Evolutionary conservation across 1,284 basidiomycete genomes (phyloP).

Genomic region (Ceratobasidium sp.): DNA sequence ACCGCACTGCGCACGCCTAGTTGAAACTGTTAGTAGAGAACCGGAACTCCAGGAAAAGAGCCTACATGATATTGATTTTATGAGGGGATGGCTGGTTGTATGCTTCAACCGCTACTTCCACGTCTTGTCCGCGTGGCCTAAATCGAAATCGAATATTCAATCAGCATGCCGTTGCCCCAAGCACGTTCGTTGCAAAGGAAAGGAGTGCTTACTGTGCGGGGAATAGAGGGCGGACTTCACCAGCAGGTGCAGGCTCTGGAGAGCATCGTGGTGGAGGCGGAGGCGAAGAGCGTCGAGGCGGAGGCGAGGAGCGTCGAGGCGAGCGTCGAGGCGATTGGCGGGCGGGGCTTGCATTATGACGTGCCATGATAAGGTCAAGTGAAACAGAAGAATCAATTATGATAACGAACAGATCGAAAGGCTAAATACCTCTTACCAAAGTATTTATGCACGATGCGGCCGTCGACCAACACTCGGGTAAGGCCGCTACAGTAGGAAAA

Average conservation of each 20-base stretch:
- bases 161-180: neutral
- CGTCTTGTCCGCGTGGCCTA: constrained; percentile 1
- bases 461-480: too few species aligned
- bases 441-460: too few species aligned
- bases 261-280: neutral
- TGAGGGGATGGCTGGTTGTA: neutral
- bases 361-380: neutral
- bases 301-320: too few species aligned
- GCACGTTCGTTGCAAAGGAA: neutral
- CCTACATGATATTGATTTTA: constrained; percentile 6
- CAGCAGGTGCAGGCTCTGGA: neutral
- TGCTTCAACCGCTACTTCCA: neutral
- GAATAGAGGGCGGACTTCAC: constrained; percentile 1
- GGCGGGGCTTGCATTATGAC: neutral
- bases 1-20: constrained; percentile 5
- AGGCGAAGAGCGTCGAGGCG: too few species aligned
- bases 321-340: neutral
- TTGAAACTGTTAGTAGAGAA: neutral
- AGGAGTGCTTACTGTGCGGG: neutral
- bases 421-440: too few species aligned
- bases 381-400: too few species aligned
- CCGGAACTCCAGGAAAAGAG: neutral
- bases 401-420: too few species aligned
- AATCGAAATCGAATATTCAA: neutral
- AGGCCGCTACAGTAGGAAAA: too few species aligned